Conservation (phyloP, 2,329 filamentous ascomycete species). For the Parascedosporium putredinis region DNA sequence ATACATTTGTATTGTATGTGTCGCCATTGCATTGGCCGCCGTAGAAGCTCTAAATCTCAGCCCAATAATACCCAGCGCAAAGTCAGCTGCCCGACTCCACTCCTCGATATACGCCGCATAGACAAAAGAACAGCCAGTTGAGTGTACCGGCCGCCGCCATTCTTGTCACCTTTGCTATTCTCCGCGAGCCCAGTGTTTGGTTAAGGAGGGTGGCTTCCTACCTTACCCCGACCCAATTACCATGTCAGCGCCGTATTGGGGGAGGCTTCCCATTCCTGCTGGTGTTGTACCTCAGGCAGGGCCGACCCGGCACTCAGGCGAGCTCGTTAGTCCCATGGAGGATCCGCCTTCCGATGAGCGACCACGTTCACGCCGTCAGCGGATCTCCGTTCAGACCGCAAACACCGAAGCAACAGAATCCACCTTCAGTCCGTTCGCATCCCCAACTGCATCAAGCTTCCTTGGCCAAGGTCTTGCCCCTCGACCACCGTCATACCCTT, state of each 20-base stretch:
- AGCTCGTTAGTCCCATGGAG: slow-evolving; percentile 19
- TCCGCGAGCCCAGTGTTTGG: slow-evolving; percentile 18
- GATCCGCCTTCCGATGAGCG: slow-evolving; percentile 22
- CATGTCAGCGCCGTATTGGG: slow-evolving; percentile 37
- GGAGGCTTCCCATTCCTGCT: slow-evolving; percentile 27
- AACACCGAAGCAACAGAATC: slow-evolving; percentile 47
- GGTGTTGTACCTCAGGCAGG: slow-evolving; percentile 11
- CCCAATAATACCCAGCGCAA: slow-evolving; percentile 19
- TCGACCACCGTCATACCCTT: slow-evolving; percentile 47
- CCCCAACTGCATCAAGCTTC: slow-evolving; percentile 42
- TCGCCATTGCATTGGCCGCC: slow-evolving; percentile 34
- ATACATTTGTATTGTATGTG: slow-evolving; percentile 22
- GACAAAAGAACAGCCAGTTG: no score
- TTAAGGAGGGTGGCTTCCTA: slow-evolving; percentile 15
- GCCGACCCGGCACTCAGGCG: slow-evolving; percentile 6
- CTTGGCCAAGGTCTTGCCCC: slow-evolving; percentile 43
- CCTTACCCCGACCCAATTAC: slow-evolving; percentile 9
- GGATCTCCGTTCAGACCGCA: slow-evolving; percentile 45
- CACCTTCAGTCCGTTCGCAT: slow-evolving; percentile 46
- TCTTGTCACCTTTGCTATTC: slow-evolving; percentile 9
- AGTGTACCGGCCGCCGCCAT: no score
- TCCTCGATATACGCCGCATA: background rate
- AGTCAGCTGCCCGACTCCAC: slow-evolving; percentile 9
- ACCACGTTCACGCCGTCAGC: slow-evolving; percentile 35
- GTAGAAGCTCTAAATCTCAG: slow-evolving; percentile 13